Evolutionary conservation across 768 basidiomycete genomes (phyloP), one percentile per base, ranked within the genome.

Genomic region (Mycena maculata): DNA sequence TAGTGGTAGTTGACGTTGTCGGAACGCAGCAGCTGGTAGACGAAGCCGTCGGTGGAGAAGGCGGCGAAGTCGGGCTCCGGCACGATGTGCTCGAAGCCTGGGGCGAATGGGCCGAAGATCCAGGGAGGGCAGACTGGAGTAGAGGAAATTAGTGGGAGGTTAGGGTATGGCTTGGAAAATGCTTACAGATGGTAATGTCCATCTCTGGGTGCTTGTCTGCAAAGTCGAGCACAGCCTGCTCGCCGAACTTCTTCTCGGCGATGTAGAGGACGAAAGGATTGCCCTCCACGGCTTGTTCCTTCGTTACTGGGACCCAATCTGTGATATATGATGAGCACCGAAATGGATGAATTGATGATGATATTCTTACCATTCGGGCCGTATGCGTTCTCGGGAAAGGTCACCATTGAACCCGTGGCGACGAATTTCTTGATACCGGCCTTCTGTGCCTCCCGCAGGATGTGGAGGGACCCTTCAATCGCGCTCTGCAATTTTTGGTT

Each of bases 61-160:
- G 68, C 16, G 20, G 53, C 36, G n/a, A 60, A 70, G 44, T 65
- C 59, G n/a, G 65, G 65, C 36, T 67, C 67, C 9, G 70, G 68
- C 6, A 69, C 44, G 27, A 74, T 55, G 47, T 65, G 45, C 42
- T 66, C 58, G 44, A 73, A 73, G 28, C 71, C 69, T 30, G 69
- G 71, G 2, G 73, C 74, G 56, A 77, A 56, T 6, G 76, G 76
- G 15, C 76, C 75, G 30, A 72, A 72, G 49, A 76, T 63, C 60
- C 63, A 77, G 0, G 71, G 56, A 9, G 76, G 76, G 33, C 68
- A 66, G 33, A 78, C 36, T 59, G 28, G 3, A 18, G 13, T 31
- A 16, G 1, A 18, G 20, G 4, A 22, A 25, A 30, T 59, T 9
- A 59, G 57, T 6, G 7, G 6, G 22, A 11, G 16, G 18, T 12